A percentile compares a stretch with the other conserved stretches of the same genome.
Conservation (phyloP, 2,329 filamentous ascomycete species). For the Monosporascus cannonballus region DNA sequence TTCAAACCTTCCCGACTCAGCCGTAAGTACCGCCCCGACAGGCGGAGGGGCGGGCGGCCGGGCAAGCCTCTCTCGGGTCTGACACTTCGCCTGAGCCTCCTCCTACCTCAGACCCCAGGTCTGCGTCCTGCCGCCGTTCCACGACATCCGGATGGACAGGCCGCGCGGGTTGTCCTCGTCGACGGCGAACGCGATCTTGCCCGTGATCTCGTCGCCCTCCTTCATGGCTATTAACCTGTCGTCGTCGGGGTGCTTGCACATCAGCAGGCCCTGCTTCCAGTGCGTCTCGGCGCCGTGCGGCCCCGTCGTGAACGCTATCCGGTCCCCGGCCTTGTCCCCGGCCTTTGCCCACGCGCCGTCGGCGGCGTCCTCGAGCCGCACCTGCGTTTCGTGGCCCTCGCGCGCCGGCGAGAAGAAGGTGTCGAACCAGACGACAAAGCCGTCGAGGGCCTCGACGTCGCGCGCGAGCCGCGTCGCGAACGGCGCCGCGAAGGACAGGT, state of each 20-base stretch:
- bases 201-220: slow-evolving; percentile 53
- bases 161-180: slow-evolving; percentile 64
- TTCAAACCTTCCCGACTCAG: too few species aligned
- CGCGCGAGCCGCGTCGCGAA: slow-evolving; percentile 38
- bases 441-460: slow-evolving; percentile 68
- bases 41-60: neutral
- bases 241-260: slow-evolving; percentile 49
- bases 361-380: slow-evolving; percentile 44
- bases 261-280: slow-evolving; percentile 79
- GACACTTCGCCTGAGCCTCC: neutral
- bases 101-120: slow-evolving; percentile 33
- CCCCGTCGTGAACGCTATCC: slow-evolving; percentile 83
- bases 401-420: slow-evolving; percentile 74
- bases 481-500: slow-evolving; percentile 67
- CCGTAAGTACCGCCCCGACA: neutral
- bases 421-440: slow-evolving; percentile 90
- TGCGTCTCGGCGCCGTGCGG: slow-evolving; percentile 73
- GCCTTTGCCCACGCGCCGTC: slow-evolving; percentile 52
- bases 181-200: slow-evolving; percentile 65
- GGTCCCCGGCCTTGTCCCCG: slow-evolving; percentile 40
- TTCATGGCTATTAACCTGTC: slow-evolving; percentile 34
- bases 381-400: slow-evolving; percentile 37
- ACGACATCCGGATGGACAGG: slow-evolving; percentile 58
- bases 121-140: slow-evolving; percentile 46
- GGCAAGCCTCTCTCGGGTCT: neutral